These are phyloP conservation scores for Monosporascus sp. DNA, from an alignment of 2,329 filamentous ascomycete genomes.

Conservation along the genomic window DNA sequence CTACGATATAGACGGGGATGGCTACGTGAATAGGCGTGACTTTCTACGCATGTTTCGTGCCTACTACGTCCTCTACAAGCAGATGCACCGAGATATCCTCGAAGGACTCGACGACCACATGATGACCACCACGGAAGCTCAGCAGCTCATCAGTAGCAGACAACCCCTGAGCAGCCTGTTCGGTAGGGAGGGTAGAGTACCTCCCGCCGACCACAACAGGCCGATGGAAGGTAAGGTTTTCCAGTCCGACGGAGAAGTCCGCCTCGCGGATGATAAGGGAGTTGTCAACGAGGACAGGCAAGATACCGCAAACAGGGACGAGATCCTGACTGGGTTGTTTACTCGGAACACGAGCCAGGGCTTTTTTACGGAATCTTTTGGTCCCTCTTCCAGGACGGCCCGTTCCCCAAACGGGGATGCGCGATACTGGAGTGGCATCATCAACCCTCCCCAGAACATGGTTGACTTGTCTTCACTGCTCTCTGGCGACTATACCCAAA, in stretches of 20 bases:
- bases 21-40: conserved; percentile 78
- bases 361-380: conserved; percentile 29
- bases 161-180: conserved; percentile 72
- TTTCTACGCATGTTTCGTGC: conserved; percentile 88
- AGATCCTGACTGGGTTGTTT: conserved; percentile 53
- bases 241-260: conserved; percentile 57
- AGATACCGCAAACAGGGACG: conserved; percentile 56
- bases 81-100: conserved; percentile 80
- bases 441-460: conserved; percentile 26
- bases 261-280: conserved; percentile 54
- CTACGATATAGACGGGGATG: conserved; percentile 87
- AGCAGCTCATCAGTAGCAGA: conserved; percentile 68
- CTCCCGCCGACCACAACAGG: conserved; percentile 55
- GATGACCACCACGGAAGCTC: conserved; percentile 68
- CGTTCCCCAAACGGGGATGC: conserved; percentile 20
- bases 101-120: conserved; percentile 73
- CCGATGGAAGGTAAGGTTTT: conserved; percentile 63
- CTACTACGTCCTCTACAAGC: conserved; percentile 85
- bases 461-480: conserved; percentile 25
- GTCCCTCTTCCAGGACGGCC: conserved; percentile 17
- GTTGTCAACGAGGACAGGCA: conserved; percentile 55
- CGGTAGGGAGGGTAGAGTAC: conserved; percentile 65
- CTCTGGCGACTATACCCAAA: conserved; percentile 22
- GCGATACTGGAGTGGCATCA: conserved; percentile 24
- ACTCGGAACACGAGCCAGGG: conserved; percentile 25